phyloP scores from a whole-genome alignment of 768 basidiomycete species.

The Rhodocollybia butyracea region DNA sequence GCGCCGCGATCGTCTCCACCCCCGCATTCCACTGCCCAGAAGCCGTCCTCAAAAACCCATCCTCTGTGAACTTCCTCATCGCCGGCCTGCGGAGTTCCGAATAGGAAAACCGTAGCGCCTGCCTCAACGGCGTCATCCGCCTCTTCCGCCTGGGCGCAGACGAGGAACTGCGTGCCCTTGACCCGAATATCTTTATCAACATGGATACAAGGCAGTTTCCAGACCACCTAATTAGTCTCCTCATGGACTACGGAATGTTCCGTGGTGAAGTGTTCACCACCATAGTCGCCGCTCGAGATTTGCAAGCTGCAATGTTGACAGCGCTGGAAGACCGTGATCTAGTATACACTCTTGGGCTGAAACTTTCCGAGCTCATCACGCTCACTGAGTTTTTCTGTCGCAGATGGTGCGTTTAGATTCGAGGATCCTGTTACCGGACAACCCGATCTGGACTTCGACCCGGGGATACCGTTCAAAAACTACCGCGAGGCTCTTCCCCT shows the following conservation, averaged over 20 bases:
- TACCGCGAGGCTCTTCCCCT: conserved; percentile 59
- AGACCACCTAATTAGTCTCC: no score
- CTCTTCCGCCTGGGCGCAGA: no score
- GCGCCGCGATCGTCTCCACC: conserved; percentile 35
- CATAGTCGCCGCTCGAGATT: conserved; percentile 56
- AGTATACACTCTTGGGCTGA: conserved; percentile 46
- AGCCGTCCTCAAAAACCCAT: conserved; percentile 40
- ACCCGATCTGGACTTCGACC: conserved; percentile 19
- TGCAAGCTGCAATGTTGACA: conserved; percentile 56
- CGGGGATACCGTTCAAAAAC: conserved; percentile 57
- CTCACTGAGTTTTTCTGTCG: conserved; percentile 59
- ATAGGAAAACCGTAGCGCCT: conserved; percentile 47
- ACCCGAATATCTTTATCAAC: no score
- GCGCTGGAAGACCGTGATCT: conserved; percentile 46
- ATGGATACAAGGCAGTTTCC: no score
- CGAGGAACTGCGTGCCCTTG: no score
- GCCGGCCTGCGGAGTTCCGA: conserved; percentile 55
- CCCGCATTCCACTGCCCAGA: conserved; percentile 42
- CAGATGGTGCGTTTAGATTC: conserved; percentile 51
- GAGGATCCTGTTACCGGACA: conserved; percentile 40
- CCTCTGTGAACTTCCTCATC: conserved; percentile 48
- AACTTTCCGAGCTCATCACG: conserved; percentile 46
- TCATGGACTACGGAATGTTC: conserved; percentile 21
- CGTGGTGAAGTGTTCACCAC: conserved; percentile 48
- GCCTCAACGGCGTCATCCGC: conserved; percentile 51